Percentiles rank a stretch among this genome's conserved stretches.
These are phyloP conservation scores for Pezicula radicicola DNA, from an alignment of 2,329 filamentous ascomycete genomes.

Conservation along the genomic window DNA sequence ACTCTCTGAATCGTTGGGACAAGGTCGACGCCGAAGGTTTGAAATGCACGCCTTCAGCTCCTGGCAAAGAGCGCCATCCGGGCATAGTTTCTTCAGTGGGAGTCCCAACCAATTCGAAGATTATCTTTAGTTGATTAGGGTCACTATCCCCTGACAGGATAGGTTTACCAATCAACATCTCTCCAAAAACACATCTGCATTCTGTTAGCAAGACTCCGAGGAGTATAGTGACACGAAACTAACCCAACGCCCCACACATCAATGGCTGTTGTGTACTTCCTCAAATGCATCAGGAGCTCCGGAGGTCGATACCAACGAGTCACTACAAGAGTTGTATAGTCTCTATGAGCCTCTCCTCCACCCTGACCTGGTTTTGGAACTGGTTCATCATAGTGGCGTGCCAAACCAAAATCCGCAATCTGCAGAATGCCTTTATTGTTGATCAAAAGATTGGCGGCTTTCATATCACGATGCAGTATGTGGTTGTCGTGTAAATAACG, in stretches of 20 bases:
- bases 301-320: slow-evolving; percentile 97
- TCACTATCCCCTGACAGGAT: slow-evolving; percentile 91
- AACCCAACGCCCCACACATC: slow-evolving; percentile 98
- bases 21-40: slow-evolving; percentile 63
- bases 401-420: slow-evolving; percentile 95
- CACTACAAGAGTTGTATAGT: slow-evolving; percentile 96
- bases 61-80: slow-evolving; percentile 79
- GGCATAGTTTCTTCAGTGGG: slow-evolving; percentile 92
- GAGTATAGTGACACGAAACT: slow-evolving; percentile 29
- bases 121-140: slow-evolving; percentile 83
- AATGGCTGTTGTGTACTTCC: slow-evolving; percentile 93
- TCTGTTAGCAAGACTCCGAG: slow-evolving; percentile 20
- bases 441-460: slow-evolving; percentile 95
- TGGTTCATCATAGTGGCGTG: slow-evolving; percentile 85
- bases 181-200: slow-evolving; percentile 87
- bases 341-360: slow-evolving; percentile 79
- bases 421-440: slow-evolving; percentile 91
- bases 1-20: slow-evolving; percentile 71
- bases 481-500: slow-evolving; percentile 85
- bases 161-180: slow-evolving; percentile 93
- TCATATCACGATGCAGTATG: slow-evolving; percentile 97
- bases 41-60: slow-evolving; percentile 71
- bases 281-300: slow-evolving; percentile 83
- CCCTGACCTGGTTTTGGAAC: slow-evolving; percentile 74
- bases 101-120: slow-evolving; percentile 88